Conservation (phyloP, 495 filamentous ascomycete species). For the Hypomontagnella submonticulosa region DNA sequence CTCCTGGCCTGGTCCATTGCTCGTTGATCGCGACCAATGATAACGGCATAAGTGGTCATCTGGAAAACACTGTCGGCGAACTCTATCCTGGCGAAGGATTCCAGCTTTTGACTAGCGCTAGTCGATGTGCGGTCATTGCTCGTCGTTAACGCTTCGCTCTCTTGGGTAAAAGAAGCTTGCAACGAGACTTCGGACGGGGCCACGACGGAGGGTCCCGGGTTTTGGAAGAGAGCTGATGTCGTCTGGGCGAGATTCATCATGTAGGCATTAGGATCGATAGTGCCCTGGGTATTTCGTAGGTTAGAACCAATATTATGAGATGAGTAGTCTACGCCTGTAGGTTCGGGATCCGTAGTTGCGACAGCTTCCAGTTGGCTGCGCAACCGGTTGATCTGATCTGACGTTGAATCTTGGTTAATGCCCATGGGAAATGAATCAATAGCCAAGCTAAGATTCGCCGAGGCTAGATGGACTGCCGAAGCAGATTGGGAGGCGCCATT, state of each 20-base stretch:
- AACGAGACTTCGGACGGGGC: conserved; percentile 50
- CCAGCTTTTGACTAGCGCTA: conserved; percentile 51
- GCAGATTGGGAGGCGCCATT: conserved; percentile 36
- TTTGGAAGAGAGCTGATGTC: conserved; percentile 34
- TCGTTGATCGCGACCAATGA: conserved; percentile 61
- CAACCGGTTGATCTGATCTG: conserved; percentile 18
- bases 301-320: conserved; percentile 34
- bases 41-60: conserved; percentile 64
- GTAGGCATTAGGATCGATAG: conserved; percentile 44
- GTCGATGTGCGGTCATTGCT: conserved; percentile 38
- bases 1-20: conserved; percentile 57
- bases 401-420: conserved; percentile 25
- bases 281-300: conserved; percentile 41
- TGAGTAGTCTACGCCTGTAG: conserved; percentile 36
- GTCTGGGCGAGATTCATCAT: conserved; percentile 45
- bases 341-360: conserved; percentile 48
- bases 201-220: conserved; percentile 39
- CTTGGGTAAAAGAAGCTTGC: conserved; percentile 46
- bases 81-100: conserved; percentile 63
- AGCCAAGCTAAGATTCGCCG: conserved; percentile 19
- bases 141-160: conserved; percentile 40
- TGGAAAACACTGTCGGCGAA: conserved; percentile 63
- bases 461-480: conserved; percentile 31
- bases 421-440: conserved; percentile 39
- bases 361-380: conserved; percentile 45